phyloP scores from a whole-genome alignment of 371 early-diverging fungal genomes.

The Choanephora cucurbitarum region DNA sequence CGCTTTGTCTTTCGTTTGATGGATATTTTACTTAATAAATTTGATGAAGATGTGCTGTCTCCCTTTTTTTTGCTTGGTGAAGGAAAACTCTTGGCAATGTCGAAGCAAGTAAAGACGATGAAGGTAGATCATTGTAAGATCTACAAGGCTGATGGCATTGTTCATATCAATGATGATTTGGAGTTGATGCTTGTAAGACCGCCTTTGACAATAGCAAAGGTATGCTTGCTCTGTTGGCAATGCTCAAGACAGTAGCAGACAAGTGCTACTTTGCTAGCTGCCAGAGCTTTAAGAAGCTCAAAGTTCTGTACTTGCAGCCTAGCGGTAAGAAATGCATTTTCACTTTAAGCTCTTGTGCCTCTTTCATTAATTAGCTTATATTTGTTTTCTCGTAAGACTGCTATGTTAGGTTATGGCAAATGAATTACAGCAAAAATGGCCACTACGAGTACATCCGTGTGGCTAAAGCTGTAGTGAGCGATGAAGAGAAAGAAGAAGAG shows the following conservation, averaged over 20 bases:
- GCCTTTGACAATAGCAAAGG: neutral
- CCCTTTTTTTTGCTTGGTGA: constrained; percentile 5
- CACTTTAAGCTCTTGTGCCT: no score
- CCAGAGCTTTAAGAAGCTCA: neutral
- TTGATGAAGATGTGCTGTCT: neutral
- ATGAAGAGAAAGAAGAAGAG: neutral
- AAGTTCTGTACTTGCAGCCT: neutral
- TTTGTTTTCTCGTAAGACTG: no score
- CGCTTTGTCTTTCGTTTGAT: neutral
- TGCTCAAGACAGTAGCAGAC: neutral
- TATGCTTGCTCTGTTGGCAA: neutral
- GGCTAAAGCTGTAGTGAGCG: neutral
- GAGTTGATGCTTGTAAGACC: neutral
- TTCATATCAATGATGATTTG: neutral
- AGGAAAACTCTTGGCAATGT: constrained; percentile 1
- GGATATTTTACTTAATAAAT: neutral
- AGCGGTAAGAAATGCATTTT: neutral
- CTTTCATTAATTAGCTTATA: no score
- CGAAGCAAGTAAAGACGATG: neutral
- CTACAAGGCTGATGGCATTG: neutral
- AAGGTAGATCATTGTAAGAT: neutral
- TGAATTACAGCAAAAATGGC: neutral
- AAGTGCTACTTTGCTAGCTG: neutral
- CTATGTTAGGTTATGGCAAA: neutral
- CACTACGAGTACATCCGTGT: neutral